A percentile compares a stretch with the other conserved stretches of the same genome.
phyloP scores from a whole-genome alignment of 345 rosid genomes.

The Clausena lansium region DNA sequence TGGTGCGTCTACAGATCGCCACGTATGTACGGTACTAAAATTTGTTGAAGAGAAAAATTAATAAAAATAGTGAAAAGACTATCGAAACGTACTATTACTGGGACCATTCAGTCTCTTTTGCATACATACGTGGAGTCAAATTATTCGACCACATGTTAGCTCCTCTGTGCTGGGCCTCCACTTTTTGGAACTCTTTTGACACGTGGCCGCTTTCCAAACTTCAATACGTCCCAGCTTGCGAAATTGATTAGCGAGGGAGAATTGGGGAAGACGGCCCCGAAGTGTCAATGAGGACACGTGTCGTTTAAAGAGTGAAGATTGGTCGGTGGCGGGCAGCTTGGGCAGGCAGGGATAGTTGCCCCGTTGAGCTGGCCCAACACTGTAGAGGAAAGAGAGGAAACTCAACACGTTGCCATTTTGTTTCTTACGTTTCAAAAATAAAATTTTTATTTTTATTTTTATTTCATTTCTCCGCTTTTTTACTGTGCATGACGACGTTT shows the following conservation, averaged over 20 bases:
- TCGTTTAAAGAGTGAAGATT: not conserved
- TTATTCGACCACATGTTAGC: conserved; percentile 15
- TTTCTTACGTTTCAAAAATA: conserved; percentile 5
- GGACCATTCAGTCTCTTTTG: not conserved
- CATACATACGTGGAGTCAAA: not conserved
- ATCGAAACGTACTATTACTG: not conserved
- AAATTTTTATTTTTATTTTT: too few species aligned
- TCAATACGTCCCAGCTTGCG: not conserved
- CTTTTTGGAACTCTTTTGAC: not conserved
- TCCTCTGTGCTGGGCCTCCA: not conserved
- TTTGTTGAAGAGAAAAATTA: too few species aligned
- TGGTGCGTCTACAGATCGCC: not conserved
- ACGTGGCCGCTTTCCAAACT: conserved; percentile 22
- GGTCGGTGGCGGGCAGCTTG: conserved; percentile 19
- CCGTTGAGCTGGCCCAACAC: conserved; percentile 15
- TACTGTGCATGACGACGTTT: not conserved
- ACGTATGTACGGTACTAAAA: not conserved
- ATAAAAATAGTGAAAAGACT: not conserved
- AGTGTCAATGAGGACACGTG: conserved; percentile 32
- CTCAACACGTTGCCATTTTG: conserved; percentile 28
- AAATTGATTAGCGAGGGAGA: conserved; percentile 14
- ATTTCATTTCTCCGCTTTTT: not conserved
- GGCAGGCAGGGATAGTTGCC: conserved; percentile 19
- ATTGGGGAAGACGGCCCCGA: not conserved
- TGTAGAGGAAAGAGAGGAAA: conserved; percentile 20